These are phyloP conservation scores for Symbiodinium pilosum DNA, from an alignment of 73 alveolate species.

Conservation along the genomic window DNA sequence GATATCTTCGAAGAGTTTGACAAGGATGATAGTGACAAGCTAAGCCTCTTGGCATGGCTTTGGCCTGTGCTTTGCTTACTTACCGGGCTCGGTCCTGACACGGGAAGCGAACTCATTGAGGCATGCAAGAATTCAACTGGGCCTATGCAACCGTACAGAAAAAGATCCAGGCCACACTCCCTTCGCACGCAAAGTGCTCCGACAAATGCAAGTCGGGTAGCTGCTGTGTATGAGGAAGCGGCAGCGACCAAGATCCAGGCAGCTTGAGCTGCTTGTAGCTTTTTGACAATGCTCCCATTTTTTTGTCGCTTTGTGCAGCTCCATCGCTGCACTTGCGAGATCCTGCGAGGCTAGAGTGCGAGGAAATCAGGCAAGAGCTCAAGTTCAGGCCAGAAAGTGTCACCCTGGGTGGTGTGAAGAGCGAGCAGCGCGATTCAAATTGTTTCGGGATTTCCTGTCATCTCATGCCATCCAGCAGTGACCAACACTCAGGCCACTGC, in stretches of 20 bases:
- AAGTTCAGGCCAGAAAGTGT: not conserved
- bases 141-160: constrained; percentile 38
- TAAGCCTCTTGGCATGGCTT: not conserved
- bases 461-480: too few relatives aligned
- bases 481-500: too few relatives aligned
- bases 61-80: not conserved
- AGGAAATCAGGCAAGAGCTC: constrained; percentile 24
- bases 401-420: too few relatives aligned
- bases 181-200: too few relatives aligned
- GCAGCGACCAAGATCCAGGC: constrained; percentile 2
- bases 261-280: not conserved
- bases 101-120: too few relatives aligned
- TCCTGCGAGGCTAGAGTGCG: not conserved
- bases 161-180: constrained; percentile 26
- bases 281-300: too few relatives aligned
- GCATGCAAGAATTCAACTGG: constrained; percentile 69
- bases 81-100: not conserved
- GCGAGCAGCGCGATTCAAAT: too few relatives aligned
- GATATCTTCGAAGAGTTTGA: constrained; percentile 55
- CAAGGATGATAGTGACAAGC: constrained; percentile 36
- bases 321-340: not conserved
- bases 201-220: not conserved
- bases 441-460: too few relatives aligned
- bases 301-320: too few relatives aligned
- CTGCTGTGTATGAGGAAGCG: not conserved